Evolutionary conservation across 176 grass and related monocot genomes (phyloP).

Genomic region (Typha latifolia): DNA sequence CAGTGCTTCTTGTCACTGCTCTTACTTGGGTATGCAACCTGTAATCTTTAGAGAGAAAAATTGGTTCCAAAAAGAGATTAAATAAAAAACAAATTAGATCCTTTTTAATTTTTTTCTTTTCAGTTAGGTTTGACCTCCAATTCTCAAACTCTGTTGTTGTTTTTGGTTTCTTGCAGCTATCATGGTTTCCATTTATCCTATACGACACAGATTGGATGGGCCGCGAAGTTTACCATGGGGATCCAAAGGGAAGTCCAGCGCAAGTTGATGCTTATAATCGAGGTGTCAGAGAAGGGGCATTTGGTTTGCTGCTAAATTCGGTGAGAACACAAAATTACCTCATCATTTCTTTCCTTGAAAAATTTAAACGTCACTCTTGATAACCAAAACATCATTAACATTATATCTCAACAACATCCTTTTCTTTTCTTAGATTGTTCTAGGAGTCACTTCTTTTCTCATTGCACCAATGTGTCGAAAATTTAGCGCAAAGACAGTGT

Average conservation of each 20-base stretch:
- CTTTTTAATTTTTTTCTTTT: neutral
- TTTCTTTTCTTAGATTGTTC: slow-evolving; percentile 34
- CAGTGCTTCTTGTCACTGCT: slow-evolving; percentile 70
- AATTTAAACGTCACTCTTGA: neutral
- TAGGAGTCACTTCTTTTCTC: slow-evolving; percentile 58
- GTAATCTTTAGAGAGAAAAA: neutral
- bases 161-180: slow-evolving; percentile 29
- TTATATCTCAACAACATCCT: neutral
- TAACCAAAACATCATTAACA: neutral
- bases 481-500: slow-evolving; percentile 41
- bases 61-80: neutral
- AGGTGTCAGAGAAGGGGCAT: slow-evolving; percentile 65
- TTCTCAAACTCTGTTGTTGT: neutral
- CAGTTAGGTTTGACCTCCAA: too few species aligned
- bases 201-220: slow-evolving; percentile 99
- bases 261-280: slow-evolving; percentile 42
- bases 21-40: slow-evolving; percentile 64
- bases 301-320: slow-evolving; percentile 84
- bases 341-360: neutral
- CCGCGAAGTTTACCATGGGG: slow-evolving; percentile 88
- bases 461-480: slow-evolving; percentile 74
- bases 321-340: slow-evolving; percentile 17
- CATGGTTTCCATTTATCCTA: slow-evolving; percentile 93
- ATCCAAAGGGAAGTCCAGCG: slow-evolving; percentile 41
- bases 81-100: too few species aligned